phyloP scores from a whole-genome alignment of 2,329 filamentous ascomycete species.

The Cladophialophora yegresii region DNA sequence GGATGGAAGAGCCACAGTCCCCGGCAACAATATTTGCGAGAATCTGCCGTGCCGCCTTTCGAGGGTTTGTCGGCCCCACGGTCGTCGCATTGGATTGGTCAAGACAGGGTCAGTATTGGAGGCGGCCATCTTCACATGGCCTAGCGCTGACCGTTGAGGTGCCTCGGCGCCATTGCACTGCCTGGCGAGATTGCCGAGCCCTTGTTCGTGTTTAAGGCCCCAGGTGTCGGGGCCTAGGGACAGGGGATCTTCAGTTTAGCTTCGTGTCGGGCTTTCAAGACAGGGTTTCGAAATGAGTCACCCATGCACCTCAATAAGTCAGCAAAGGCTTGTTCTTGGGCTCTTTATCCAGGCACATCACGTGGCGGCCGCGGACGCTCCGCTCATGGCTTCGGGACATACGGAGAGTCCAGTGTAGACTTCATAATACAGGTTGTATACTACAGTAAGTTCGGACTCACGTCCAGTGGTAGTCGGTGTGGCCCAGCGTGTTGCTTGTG shows the following conservation, averaged over 20 bases:
- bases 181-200: neutral
- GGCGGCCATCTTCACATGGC: neutral
- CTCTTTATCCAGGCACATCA: neutral
- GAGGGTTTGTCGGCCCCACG: neutral
- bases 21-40: neutral
- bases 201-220: neutral
- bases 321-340: neutral
- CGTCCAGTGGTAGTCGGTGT: neutral
- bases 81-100: neutral
- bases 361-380: neutral
- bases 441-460: neutral
- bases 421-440: neutral
- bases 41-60: neutral
- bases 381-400: neutral
- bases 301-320: conserved; percentile 5
- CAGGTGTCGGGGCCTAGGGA: neutral
- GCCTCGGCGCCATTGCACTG: neutral
- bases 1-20: neutral
- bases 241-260: neutral
- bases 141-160: neutral
- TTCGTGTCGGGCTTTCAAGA: neutral
- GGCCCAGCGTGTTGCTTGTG: neutral
- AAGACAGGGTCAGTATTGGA: neutral
- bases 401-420: neutral
- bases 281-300: neutral